Evolutionary conservation across 2,329 filamentous ascomycete species (phyloP).

Genomic region (Diaporthe sp.): DNA sequence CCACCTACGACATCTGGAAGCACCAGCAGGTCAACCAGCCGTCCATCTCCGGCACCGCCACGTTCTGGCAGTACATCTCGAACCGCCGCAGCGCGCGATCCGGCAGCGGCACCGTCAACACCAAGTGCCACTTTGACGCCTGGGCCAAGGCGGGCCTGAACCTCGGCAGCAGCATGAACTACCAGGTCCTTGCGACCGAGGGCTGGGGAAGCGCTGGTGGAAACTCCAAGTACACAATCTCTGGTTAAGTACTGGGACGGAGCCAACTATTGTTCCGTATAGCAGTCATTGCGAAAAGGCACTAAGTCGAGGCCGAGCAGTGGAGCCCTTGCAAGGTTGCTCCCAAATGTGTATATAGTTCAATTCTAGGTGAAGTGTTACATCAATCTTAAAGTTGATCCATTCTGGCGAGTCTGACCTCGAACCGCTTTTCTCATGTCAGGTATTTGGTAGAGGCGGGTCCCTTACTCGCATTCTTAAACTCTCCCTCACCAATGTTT

Average conservation of each 20-base stretch:
- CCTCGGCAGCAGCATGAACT: constrained; percentile 57
- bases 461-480: neutral
- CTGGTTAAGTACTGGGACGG: neutral
- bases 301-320: neutral
- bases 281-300: neutral
- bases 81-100: constrained; percentile 57
- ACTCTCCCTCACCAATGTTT: neutral
- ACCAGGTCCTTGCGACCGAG: constrained; percentile 63
- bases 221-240: constrained; percentile 44
- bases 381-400: neutral
- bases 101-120: constrained; percentile 58
- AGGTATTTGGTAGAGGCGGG: neutral
- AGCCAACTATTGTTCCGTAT: neutral
- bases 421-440: neutral
- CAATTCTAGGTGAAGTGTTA: neutral
- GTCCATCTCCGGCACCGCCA: constrained; percentile 57
- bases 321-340: neutral
- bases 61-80: constrained; percentile 62
- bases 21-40: constrained; percentile 53
- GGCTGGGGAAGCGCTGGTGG: constrained; percentile 50
- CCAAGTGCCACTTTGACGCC: constrained; percentile 61
- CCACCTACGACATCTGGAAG: constrained; percentile 48
- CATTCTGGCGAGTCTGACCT: neutral
- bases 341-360: neutral
- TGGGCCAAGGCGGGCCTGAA: constrained; percentile 59